Conservation (phyloP, 768 basidiomycete species). For the Termitomyces sp. region DNA sequence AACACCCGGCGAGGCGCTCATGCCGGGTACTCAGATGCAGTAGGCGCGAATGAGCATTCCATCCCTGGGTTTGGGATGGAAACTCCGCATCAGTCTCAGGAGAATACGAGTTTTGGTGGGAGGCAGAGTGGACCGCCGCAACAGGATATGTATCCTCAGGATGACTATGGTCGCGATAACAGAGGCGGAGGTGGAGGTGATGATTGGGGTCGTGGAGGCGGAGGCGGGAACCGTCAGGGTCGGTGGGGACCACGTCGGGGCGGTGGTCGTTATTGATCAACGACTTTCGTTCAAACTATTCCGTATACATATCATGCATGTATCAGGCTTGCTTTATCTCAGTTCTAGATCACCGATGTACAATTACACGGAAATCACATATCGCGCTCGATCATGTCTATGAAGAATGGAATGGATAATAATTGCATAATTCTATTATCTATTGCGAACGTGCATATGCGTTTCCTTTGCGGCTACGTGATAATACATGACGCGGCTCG, state of each 20-base stretch:
- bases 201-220: slow-evolving; percentile 26
- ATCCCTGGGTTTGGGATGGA: slow-evolving; percentile 58
- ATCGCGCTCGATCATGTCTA: not conserved
- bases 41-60: slow-evolving; percentile 43
- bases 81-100: slow-evolving; percentile 2
- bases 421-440: not conserved
- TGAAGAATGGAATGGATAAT: not conserved
- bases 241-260: slow-evolving; percentile 24
- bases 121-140: slow-evolving; percentile 30
- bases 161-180: slow-evolving; percentile 33
- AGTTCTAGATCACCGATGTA: not conserved
- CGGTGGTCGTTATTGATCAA: slow-evolving; percentile 15
- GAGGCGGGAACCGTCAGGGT: slow-evolving; percentile 22
- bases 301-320: not conserved
- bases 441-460: not conserved
- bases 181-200: slow-evolving; percentile 26
- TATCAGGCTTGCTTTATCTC: not conserved
- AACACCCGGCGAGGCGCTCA: slow-evolving; percentile 10
- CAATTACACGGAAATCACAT: not conserved
- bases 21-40: slow-evolving; percentile 19
- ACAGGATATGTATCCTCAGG: slow-evolving; percentile 43
- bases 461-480: not conserved
- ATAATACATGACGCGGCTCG: not conserved
- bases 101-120: slow-evolving; percentile 10
- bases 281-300: no score